These are phyloP conservation scores for Boletus subparvulus DNA, from an alignment of 768 basidiomycete species.

Conservation along the genomic window DNA sequence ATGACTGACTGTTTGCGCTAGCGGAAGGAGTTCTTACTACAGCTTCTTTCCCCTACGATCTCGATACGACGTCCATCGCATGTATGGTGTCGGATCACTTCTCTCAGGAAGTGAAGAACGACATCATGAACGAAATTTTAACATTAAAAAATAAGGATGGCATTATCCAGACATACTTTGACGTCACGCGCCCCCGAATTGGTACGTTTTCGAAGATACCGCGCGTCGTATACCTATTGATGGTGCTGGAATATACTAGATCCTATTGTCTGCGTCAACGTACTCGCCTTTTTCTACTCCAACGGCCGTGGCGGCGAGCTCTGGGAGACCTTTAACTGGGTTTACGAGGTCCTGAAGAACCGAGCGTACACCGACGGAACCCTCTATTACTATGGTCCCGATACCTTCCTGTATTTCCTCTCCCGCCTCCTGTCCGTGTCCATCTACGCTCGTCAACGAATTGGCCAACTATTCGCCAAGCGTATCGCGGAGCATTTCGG, in stretches of 20 bases:
- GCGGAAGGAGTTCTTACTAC: slow-evolving; percentile 11
- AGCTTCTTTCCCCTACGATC: slow-evolving; percentile 13
- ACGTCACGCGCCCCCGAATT: slow-evolving; percentile 19
- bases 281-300: slow-evolving; percentile 21
- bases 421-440: slow-evolving; percentile 21
- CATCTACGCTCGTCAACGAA: slow-evolving; percentile 11
- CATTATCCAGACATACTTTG: slow-evolving; percentile 23
- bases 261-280: slow-evolving; percentile 20
- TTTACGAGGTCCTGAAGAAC: slow-evolving; percentile 21
- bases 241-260: background rate
- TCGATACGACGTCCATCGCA: slow-evolving; percentile 21
- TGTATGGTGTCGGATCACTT: slow-evolving; percentile 18
- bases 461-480: slow-evolving; percentile 13
- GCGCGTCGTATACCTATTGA: background rate
- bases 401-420: slow-evolving; percentile 23
- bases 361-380: slow-evolving; percentile 21
- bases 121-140: slow-evolving; percentile 24
- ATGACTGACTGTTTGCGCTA: slow-evolving; percentile 1
- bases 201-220: slow-evolving; percentile 6
- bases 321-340: slow-evolving; percentile 22
- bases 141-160: slow-evolving; percentile 17
- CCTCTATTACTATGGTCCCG: slow-evolving; percentile 16
- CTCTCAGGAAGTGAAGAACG: slow-evolving; percentile 15
- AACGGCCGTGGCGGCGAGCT: slow-evolving; percentile 21
- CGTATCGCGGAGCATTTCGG: slow-evolving; percentile 19